Evolutionary conservation across 441 rosid genomes (phyloP).

Genomic region (Jatropha multifida): DNA sequence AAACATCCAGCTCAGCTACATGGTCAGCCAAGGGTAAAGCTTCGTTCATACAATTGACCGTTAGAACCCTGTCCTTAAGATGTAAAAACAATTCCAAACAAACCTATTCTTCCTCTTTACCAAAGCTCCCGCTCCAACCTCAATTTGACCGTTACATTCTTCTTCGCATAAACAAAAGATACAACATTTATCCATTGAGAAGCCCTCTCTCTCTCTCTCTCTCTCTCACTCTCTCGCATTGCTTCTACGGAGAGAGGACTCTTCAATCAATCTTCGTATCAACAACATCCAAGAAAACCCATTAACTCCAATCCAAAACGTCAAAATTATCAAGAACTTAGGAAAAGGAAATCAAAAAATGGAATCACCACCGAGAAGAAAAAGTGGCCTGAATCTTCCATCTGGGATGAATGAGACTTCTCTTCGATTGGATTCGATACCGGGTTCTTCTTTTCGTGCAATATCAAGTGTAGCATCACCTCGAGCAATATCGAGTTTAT

Average conservation of each 20-base stretch:
- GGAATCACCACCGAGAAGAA: conserved; percentile 67
- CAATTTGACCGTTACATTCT: conserved; percentile 60
- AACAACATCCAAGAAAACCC: not conserved
- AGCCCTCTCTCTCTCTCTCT: conserved; percentile 24
- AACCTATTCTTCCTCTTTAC: not conserved
- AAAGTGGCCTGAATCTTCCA: conserved; percentile 89
- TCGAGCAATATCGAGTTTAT: conserved; percentile 64
- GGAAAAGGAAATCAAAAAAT: conserved; percentile 28
- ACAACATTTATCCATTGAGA: conserved; percentile 12
- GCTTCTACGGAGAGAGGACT: conserved; percentile 33
- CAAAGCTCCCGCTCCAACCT: conserved; percentile 12
- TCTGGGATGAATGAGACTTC: conserved; percentile 81
- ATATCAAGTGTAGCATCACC: conserved; percentile 66
- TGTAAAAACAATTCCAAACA: not conserved
- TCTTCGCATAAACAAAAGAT: conserved; percentile 22
- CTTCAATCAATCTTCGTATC: conserved; percentile 18
- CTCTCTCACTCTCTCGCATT: not conserved
- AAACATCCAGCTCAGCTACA: not conserved
- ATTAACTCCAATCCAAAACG: not conserved
- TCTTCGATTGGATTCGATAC: conserved; percentile 53
- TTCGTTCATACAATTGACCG: conserved; percentile 13
- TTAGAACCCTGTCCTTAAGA: not conserved
- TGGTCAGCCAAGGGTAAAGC: not conserved
- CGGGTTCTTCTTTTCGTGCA: conserved; percentile 54
- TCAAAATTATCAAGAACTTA: not conserved